phyloP scores from a whole-genome alignment of 352 stramenopile genomes.

The Globisporangium nagaii region DNA sequence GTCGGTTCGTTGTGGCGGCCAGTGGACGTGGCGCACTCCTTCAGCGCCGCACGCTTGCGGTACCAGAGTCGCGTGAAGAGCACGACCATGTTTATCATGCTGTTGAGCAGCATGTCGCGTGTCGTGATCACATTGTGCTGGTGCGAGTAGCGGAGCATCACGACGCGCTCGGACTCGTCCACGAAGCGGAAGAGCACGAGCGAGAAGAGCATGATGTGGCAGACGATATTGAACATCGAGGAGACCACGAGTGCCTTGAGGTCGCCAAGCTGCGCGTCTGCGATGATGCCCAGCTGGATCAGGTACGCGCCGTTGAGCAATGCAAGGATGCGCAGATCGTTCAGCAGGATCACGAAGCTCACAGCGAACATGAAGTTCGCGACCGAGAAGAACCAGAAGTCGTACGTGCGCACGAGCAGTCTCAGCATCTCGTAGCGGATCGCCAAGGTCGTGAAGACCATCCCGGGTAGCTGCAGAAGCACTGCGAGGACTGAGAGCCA shows the following conservation, averaged over 20 bases:
- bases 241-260: constrained; percentile 14
- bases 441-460: constrained; percentile 16
- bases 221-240: constrained; percentile 14
- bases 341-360: constrained; percentile 15
- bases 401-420: constrained; percentile 22
- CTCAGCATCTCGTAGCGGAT: constrained; percentile 21
- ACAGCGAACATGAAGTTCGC: constrained; percentile 21
- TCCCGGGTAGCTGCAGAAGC: constrained; percentile 16
- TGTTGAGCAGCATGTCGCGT: constrained; percentile 24
- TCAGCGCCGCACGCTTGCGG: constrained; percentile 16
- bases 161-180: constrained; percentile 8
- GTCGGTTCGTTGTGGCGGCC: background rate
- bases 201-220: constrained; percentile 12
- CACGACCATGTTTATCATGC: constrained; percentile 20
- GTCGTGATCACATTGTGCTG: constrained; percentile 11
- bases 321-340: constrained; percentile 15
- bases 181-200: constrained; percentile 18
- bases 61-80: constrained; percentile 23
- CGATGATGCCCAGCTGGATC: constrained; percentile 22
- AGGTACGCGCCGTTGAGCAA: constrained; percentile 17
- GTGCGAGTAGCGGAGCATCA: constrained; percentile 11
- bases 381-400: constrained; percentile 28
- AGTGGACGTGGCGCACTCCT: background rate
- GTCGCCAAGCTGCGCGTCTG: constrained; percentile 19
- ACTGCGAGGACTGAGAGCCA: constrained; percentile 16